Percentiles rank a stretch among this genome's conserved stretches.
Conservation (phyloP, 495 filamentous ascomycete species). For the Beverwykella pulmonaria region DNA sequence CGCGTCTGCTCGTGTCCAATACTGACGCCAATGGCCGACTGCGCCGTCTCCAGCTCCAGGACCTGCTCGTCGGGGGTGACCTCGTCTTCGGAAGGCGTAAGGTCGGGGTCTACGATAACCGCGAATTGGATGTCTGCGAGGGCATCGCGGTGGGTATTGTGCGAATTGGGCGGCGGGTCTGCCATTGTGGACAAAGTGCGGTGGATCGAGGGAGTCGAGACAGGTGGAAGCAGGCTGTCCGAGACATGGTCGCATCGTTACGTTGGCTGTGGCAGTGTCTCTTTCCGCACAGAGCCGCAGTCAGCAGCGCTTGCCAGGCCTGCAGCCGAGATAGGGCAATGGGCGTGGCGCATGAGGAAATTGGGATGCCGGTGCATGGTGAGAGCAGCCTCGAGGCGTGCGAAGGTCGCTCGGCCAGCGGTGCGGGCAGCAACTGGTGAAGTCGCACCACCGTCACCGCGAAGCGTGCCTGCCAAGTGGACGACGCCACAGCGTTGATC, state of each 20-base stretch:
- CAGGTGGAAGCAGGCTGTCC: neutral
- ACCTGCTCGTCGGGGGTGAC: conserved; percentile 24
- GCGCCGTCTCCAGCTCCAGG: conserved; percentile 54
- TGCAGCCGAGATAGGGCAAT: neutral
- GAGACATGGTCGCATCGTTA: neutral
- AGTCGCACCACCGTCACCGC: neutral
- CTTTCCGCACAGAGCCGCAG: conserved; percentile 15
- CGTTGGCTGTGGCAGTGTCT: conserved; percentile 19
- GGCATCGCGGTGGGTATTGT: conserved; percentile 16
- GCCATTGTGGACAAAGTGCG: conserved; percentile 2
- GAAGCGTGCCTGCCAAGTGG: neutral
- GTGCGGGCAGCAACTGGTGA: neutral
- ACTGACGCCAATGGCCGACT: conserved; percentile 73
- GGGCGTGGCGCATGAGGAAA: neutral
- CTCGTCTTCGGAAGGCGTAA: conserved; percentile 39
- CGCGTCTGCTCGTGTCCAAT: conserved; percentile 73
- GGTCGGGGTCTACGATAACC: conserved; percentile 30
- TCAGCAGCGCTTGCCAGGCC: conserved; percentile 2
- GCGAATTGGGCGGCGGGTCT: neutral
- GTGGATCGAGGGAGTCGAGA: neutral
- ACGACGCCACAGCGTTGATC: neutral
- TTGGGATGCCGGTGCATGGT: neutral
- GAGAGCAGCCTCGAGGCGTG: neutral
- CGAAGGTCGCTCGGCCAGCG: too few species aligned
- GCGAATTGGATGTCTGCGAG: conserved; percentile 37